Conservation (phyloP, 371 early-diverging fungal species). For the Thermomucor indicae-seudaticae region DNA sequence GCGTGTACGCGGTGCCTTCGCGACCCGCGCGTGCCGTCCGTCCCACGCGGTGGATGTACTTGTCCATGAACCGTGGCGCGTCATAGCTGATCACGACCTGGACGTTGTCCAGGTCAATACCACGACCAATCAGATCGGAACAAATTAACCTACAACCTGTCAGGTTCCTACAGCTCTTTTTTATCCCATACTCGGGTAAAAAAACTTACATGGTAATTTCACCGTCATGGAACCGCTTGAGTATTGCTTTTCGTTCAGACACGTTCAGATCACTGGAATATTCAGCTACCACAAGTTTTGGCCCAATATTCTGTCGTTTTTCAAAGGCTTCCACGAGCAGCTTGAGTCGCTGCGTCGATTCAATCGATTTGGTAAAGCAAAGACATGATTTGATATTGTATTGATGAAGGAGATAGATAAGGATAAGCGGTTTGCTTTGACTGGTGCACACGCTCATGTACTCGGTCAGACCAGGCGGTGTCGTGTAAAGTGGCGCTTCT, state of each 20-base stretch:
- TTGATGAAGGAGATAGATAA: slow-evolving; percentile 74
- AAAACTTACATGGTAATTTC: slow-evolving; percentile 53
- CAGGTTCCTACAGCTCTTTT: neutral
- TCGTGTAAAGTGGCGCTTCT: slow-evolving; percentile 46
- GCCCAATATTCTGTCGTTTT: slow-evolving; percentile 13
- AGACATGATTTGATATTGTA: slow-evolving; percentile 63
- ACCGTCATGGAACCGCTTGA: slow-evolving; percentile 70
- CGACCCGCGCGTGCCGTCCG: slow-evolving; percentile 97
- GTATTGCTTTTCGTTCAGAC: slow-evolving; percentile 57
- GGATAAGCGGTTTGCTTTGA: slow-evolving; percentile 69
- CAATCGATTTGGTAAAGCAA: slow-evolving; percentile 87
- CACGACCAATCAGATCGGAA: slow-evolving; percentile 94
- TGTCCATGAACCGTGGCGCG: slow-evolving; percentile 79
- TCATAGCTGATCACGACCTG: slow-evolving; percentile 93
- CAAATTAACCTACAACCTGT: slow-evolving; percentile 82
- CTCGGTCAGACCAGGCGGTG: slow-evolving; percentile 69
- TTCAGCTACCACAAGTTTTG: slow-evolving; percentile 58
- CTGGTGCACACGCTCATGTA: slow-evolving; percentile 59
- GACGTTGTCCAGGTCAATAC: slow-evolving; percentile 89
- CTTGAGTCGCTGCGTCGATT: slow-evolving; percentile 76
- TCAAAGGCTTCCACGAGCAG: slow-evolving; percentile 63
- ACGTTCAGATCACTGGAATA: slow-evolving; percentile 81
- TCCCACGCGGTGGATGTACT: slow-evolving; percentile 98
- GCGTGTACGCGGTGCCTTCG: slow-evolving; percentile 80
- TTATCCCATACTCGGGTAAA: no score